phyloP scores from a whole-genome alignment of 2,329 filamentous ascomycete species.

The Epicoccum sorghinum region DNA sequence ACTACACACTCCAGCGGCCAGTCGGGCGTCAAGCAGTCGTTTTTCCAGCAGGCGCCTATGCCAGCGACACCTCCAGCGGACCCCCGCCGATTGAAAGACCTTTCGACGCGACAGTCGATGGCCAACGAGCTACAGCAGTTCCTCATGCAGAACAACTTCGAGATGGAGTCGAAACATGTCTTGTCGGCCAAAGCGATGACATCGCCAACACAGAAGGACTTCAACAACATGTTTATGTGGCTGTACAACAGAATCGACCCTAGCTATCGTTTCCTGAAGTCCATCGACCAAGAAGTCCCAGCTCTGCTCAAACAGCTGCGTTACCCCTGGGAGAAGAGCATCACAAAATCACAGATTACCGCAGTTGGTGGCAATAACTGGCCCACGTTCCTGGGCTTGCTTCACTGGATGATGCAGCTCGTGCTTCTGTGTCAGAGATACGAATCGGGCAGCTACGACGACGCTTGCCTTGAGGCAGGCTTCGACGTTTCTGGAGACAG shows the following conservation, averaged over 20 bases:
- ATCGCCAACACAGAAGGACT: constrained; percentile 97
- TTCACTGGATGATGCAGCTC: constrained; percentile 99
- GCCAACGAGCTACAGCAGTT: constrained; percentile 91
- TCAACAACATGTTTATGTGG: constrained; percentile 98
- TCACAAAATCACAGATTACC: constrained; percentile 93
- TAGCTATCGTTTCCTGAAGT: constrained; percentile 89
- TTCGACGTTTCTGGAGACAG: constrained; percentile 87
- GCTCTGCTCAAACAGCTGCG: constrained; percentile 89
- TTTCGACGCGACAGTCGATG: constrained; percentile 79
- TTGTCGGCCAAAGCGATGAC: constrained; percentile 90
- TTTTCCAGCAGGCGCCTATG: constrained; percentile 87
- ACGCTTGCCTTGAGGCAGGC: constrained; percentile 85
- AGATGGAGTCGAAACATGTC: constrained; percentile 95
- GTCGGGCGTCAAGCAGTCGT: constrained; percentile 79
- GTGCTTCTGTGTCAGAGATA: constrained; percentile 93
- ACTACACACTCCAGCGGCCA: constrained; percentile 71
- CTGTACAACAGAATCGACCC: constrained; percentile 96
- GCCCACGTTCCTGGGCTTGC: constrained; percentile 88
- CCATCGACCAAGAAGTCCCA: constrained; percentile 93
- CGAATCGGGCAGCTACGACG: constrained; percentile 77
- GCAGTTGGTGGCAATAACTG: constrained; percentile 97
- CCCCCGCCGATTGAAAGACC: constrained; percentile 83
- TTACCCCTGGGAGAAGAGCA: constrained; percentile 93
- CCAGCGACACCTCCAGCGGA: constrained; percentile 84
- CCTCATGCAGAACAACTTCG: constrained; percentile 90